Conservation (phyloP, 352 stramenopile species). For the Globisporangium alternatum region DNA sequence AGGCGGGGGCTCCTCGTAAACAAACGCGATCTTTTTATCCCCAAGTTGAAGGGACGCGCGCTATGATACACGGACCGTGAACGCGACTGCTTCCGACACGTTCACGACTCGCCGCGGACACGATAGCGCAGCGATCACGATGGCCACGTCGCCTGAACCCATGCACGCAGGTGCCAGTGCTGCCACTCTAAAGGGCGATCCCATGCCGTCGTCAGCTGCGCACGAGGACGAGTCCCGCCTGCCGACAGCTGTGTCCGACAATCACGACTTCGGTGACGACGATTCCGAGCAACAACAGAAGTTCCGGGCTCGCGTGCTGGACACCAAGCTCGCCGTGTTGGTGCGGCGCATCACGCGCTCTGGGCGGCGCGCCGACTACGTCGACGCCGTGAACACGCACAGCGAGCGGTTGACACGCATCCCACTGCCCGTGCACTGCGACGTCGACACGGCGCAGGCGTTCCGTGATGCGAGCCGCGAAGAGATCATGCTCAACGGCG, state of each 20-base stretch:
- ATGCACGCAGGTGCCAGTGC: neutral
- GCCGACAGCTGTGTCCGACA: neutral
- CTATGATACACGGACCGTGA: neutral
- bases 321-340: constrained; percentile 32
- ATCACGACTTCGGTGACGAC: constrained; percentile 5
- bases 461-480: constrained; percentile 68
- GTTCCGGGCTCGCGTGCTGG: constrained; percentile 25
- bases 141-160: too few species aligned
- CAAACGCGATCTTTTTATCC: constrained; percentile 5
- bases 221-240: neutral
- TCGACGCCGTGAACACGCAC: constrained; percentile 36
- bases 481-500: constrained; percentile 70
- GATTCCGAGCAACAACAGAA: neutral
- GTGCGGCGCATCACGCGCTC: constrained; percentile 41
- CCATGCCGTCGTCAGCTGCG: neutral
- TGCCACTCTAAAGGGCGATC: neutral
- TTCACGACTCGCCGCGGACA: too few species aligned
- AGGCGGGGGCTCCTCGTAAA: neutral
- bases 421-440: constrained; percentile 51
- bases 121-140: too few species aligned
- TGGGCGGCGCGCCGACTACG: constrained; percentile 50
- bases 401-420: constrained; percentile 35
- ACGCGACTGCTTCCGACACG: neutral
- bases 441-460: constrained; percentile 66
- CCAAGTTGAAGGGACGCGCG: constrained; percentile 3